Evolutionary conservation across 768 basidiomycete genomes (phyloP).

Genomic region (Hebeloma cylindrosporum): DNA sequence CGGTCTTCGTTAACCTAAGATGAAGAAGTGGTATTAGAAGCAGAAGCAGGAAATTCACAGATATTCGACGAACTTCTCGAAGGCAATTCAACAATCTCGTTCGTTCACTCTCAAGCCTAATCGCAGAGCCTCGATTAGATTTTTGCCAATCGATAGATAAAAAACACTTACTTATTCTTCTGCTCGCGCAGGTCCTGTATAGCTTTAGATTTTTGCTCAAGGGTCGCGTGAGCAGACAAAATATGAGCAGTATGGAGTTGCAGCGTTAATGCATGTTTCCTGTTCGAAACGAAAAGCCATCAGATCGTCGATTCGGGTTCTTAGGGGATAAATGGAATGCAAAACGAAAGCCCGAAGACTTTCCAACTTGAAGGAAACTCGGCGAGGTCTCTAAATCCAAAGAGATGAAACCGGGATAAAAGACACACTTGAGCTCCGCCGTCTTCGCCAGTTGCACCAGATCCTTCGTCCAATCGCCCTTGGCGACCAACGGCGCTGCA

Average conservation of each 20-base stretch:
- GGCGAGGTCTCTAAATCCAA: too few relatives aligned
- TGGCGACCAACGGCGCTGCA: constrained; percentile 66
- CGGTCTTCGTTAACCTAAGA: constrained; percentile 76
- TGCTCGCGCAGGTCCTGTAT: constrained; percentile 83
- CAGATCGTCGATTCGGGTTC: background rate
- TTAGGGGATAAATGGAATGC: background rate
- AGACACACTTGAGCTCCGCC: constrained; percentile 80
- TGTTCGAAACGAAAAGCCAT: constrained; percentile 25
- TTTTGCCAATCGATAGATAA: background rate
- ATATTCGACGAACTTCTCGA: constrained; percentile 54
- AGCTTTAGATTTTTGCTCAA: constrained; percentile 75
- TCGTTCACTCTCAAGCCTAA: constrained; percentile 78
- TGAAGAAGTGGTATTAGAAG: constrained; percentile 7
- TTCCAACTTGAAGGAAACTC: too few relatives aligned
- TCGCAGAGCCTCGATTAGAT: background rate
- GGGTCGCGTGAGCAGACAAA: constrained; percentile 74
- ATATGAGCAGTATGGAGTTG: constrained; percentile 89
- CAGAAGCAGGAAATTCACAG: background rate
- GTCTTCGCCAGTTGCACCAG: constrained; percentile 85
- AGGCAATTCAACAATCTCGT: constrained; percentile 64
- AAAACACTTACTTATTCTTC: constrained; percentile 66
- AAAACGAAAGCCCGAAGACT: constrained; percentile 2
- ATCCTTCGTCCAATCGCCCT: constrained; percentile 86
- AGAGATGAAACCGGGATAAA: background rate
- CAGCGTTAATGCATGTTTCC: constrained; percentile 81